Evolutionary conservation across 2,329 filamentous ascomycete species (phyloP).

Genomic region (Dryadomyces quercivorus): DNA sequence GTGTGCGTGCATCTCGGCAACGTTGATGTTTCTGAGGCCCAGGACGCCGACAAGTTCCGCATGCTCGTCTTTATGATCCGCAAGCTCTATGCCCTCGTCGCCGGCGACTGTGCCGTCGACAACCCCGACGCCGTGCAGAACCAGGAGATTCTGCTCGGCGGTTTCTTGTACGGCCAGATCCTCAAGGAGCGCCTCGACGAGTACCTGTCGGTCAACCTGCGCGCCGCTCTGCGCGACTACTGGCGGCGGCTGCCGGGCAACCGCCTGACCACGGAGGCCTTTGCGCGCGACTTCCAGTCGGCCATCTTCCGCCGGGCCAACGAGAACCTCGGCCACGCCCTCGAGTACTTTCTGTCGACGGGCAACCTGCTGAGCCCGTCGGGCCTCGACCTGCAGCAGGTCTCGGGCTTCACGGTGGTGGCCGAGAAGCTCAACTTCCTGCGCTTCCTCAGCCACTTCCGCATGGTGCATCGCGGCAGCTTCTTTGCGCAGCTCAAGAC

Average conservation of each 20-base stretch:
- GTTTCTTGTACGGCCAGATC: conserved; percentile 89
- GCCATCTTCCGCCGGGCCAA: conserved; percentile 73
- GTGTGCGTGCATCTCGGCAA: conserved; percentile 88
- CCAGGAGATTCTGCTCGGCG: conserved; percentile 87
- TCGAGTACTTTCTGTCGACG: conserved; percentile 95
- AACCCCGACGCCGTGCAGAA: conserved; percentile 96
- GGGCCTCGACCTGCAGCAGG: conserved; percentile 87
- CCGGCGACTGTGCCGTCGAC: conserved; percentile 84
- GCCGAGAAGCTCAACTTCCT: conserved; percentile 99
- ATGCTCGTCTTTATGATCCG: conserved; percentile 92
- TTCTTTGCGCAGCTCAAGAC: conserved; percentile 98
- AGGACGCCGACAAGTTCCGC: conserved; percentile 87
- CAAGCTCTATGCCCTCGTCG: conserved; percentile 86
- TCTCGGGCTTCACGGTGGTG: conserved; percentile 89
- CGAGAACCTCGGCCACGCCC: conserved; percentile 72
- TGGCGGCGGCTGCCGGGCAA: conserved; percentile 44
- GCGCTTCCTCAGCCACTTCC: conserved; percentile 95
- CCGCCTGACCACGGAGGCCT: conserved; percentile 65
- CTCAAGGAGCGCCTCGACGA: conserved; percentile 92
- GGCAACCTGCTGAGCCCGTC: conserved; percentile 87
- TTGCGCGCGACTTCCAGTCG: conserved; percentile 65
- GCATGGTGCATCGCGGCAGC: conserved; percentile 96
- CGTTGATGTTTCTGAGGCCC: conserved; percentile 66
- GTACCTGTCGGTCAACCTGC: conserved; percentile 51
- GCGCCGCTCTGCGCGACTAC: conserved; percentile 43